Percentiles rank a stretch among this genome's conserved stretches.
Evolutionary conservation across 1,284 basidiomycete genomes (phyloP).

Genomic region (Heterobasidion irregulare): DNA sequence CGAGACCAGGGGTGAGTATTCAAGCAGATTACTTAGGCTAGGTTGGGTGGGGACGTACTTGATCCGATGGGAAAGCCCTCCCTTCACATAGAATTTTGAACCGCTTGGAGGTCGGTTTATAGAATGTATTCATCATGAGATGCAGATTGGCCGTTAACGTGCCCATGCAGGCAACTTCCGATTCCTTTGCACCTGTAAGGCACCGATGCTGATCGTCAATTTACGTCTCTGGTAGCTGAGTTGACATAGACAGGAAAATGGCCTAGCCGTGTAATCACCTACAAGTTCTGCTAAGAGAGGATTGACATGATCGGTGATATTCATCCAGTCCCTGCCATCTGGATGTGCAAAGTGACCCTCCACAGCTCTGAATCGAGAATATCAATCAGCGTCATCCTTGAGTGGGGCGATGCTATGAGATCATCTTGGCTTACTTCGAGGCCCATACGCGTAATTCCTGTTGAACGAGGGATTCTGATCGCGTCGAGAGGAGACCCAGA

Average conservation of each 20-base stretch:
- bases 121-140: conserved; percentile 90
- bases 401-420: conserved; percentile 5
- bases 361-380: conserved; percentile 56
- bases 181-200: conserved; percentile 66
- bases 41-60: conserved; percentile 28
- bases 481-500: conserved; percentile 76
- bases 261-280: conserved; percentile 32
- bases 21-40: conserved; percentile 1
- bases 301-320: conserved; percentile 67
- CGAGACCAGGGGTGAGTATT: not conserved
- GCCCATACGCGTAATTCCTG: conserved; percentile 91
- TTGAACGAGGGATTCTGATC: conserved; percentile 64
- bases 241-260: not conserved
- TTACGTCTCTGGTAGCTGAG: not conserved
- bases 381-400: not conserved
- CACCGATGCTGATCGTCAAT: not conserved
- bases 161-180: conserved; percentile 91
- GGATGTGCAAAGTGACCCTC: conserved; percentile 91
- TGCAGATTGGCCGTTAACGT: conserved; percentile 94
- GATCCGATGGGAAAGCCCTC: conserved; percentile 93
- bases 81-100: conserved; percentile 96
- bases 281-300: conserved; percentile 79
- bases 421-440: conserved; percentile 47
- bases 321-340: conserved; percentile 76
- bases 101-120: conserved; percentile 75